These are phyloP conservation scores for Pistacia atlantica DNA, from an alignment of 345 rosid genomes.

Conservation along the genomic window DNA sequence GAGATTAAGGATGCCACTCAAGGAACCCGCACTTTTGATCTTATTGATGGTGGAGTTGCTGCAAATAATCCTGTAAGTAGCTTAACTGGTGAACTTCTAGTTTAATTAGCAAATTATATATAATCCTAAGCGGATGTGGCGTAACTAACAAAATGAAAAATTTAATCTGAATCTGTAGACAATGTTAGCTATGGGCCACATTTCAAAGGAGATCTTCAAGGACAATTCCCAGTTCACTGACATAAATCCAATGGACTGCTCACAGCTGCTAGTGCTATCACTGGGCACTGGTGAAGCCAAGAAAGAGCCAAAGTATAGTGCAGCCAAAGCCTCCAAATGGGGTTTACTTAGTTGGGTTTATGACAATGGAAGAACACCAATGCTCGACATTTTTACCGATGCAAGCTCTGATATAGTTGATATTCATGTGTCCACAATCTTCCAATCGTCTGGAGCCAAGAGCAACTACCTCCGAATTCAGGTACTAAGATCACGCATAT, in stretches of 20 bases:
- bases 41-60: slow-evolving; percentile 35
- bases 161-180: slow-evolving; percentile 14
- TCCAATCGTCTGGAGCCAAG: neutral
- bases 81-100: too few species aligned
- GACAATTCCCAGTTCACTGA: neutral
- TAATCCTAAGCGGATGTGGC: too few species aligned
- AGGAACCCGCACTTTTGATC: slow-evolving; percentile 17
- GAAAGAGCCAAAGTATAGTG: slow-evolving; percentile 23
- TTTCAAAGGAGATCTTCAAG: slow-evolving; percentile 13
- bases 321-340: slow-evolving; percentile 25
- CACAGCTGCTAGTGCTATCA: slow-evolving; percentile 24
- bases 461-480: slow-evolving; percentile 25
- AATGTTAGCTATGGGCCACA: slow-evolving; percentile 13
- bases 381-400: slow-evolving; percentile 17
- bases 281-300: slow-evolving; percentile 30
- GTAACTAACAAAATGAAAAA: neutral
- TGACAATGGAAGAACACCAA: slow-evolving; percentile 10
- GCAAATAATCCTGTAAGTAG: slow-evolving; percentile 35
- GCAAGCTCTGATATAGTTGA: slow-evolving; percentile 27
- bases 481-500: neutral
- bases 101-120: neutral
- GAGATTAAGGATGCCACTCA: slow-evolving; percentile 5
- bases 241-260: neutral
- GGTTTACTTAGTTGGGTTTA: slow-evolving; percentile 25
- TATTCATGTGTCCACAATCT: slow-evolving; percentile 17